Conservation (phyloP, 495 filamentous ascomycete genomes). For the Talaromyces nanjingensis region DNA sequence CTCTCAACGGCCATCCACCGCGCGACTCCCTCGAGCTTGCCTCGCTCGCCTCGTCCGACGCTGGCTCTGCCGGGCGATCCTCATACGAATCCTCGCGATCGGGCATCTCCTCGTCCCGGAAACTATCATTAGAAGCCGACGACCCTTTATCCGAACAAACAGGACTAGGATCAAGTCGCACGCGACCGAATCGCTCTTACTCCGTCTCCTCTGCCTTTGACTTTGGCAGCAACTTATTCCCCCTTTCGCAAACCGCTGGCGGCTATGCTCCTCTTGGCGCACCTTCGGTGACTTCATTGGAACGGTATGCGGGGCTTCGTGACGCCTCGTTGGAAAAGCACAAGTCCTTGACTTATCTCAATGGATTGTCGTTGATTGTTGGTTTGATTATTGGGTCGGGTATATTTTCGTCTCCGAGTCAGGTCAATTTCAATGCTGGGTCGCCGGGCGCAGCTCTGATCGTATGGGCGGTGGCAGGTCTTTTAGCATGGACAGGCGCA, state of each 20-base stretch:
- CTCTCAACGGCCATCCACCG: conserved; percentile 16
- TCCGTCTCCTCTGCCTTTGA: conserved; percentile 91
- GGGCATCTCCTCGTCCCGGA: conserved; percentile 84
- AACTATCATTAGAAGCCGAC: conserved; percentile 80
- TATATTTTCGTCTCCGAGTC: conserved; percentile 91
- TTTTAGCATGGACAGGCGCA: conserved; percentile 93
- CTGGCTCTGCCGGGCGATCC: conserved; percentile 44
- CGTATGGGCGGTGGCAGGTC: conserved; percentile 82
- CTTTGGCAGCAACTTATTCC: conserved; percentile 84
- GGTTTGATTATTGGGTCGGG: conserved; percentile 96
- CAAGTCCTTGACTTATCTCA: conserved; percentile 91
- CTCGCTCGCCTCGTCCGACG: conserved; percentile 73
- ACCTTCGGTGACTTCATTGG: conserved; percentile 46
- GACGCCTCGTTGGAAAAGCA: conserved; percentile 76
- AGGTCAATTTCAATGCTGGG: conserved; percentile 88
- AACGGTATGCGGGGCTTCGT: conserved; percentile 36
- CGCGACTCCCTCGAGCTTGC: conserved; percentile 96
- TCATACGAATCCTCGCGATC: conserved; percentile 71
- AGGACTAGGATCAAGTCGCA: conserved; percentile 38
- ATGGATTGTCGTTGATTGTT: conserved; percentile 83
- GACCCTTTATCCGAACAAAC: conserved; percentile 61
- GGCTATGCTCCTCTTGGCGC: conserved; percentile 80
- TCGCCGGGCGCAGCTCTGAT: conserved; percentile 87
- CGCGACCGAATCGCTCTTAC: conserved; percentile 61
- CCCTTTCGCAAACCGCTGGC: conserved; percentile 74